Conservation (phyloP, 352 stramenopile genomes). For the Phytopythium ostracodes region DNA sequence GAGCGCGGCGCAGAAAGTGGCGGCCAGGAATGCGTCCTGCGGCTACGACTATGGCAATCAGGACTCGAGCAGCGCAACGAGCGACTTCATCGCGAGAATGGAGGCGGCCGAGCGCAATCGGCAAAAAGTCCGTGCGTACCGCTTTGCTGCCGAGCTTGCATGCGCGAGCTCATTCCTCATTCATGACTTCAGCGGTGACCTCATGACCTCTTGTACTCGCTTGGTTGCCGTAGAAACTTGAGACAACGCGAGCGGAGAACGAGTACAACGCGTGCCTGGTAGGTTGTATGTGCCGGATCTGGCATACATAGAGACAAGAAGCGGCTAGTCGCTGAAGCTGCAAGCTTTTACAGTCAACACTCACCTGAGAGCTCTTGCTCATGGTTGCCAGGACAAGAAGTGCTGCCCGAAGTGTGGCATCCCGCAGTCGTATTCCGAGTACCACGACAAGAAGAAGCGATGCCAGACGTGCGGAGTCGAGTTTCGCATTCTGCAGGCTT, state of each 20-base stretch:
- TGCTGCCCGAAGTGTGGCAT: slow-evolving; percentile 62
- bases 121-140: slow-evolving; percentile 46
- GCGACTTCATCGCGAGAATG: slow-evolving; percentile 65
- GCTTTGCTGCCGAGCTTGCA: neutral
- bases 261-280: slow-evolving; percentile 65
- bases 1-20: slow-evolving; percentile 12
- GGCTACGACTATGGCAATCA: slow-evolving; percentile 16
- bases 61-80: slow-evolving; percentile 14
- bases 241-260: slow-evolving; percentile 67
- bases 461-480: slow-evolving; percentile 76
- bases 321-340: neutral
- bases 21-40: slow-evolving; percentile 13
- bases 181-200: neutral
- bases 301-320: neutral
- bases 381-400: slow-evolving; percentile 68
- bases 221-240: slow-evolving; percentile 45
- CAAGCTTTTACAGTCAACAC: neutral
- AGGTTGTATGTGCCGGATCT: neutral
- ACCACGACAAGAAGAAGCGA: slow-evolving; percentile 84
- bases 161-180: neutral
- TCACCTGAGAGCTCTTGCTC: no score
- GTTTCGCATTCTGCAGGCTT: slow-evolving; percentile 69
- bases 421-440: slow-evolving; percentile 76
- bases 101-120: slow-evolving; percentile 74
- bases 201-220: neutral